These are phyloP conservation scores for Arxiozyma bovina DNA, from an alignment of 1,139 yeast species.

Conservation along the genomic window DNA sequence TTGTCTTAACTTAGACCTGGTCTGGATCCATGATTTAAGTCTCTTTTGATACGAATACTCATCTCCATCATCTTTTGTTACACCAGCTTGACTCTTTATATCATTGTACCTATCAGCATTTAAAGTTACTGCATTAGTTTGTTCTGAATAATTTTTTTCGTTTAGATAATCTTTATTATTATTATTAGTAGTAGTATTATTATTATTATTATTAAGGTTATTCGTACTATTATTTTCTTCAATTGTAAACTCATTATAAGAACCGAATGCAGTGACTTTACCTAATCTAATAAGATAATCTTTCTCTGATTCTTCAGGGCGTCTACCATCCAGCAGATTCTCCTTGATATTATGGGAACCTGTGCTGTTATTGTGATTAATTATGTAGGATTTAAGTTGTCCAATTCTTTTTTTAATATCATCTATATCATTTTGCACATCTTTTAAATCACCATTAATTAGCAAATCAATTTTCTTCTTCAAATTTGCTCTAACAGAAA, in stretches of 20 bases:
- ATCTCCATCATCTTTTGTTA: conserved; percentile 68
- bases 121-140: conserved; percentile 10
- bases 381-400: conserved; percentile 16
- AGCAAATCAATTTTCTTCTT: conserved; percentile 49
- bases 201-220: conserved; percentile 14
- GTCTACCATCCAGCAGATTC: conserved; percentile 27
- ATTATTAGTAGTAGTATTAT: no score
- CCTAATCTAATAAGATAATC: conserved; percentile 85
- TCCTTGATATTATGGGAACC: conserved; percentile 1
- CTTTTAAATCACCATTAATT: conserved; percentile 43
- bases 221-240: conserved; percentile 17
- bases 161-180: conserved; percentile 7
- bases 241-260: conserved; percentile 44
- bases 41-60: conserved; percentile 53
- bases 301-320: conserved; percentile 64
- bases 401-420: conserved; percentile 56
- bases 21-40: conserved; percentile 48
- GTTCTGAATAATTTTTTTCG: conserved; percentile 8
- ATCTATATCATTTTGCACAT: conserved; percentile 48
- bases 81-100: conserved; percentile 12
- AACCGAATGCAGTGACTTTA: conserved; percentile 88
- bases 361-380: conserved; percentile 18
- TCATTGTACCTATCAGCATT: not conserved
- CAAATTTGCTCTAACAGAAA: conserved; percentile 54
- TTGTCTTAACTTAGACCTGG: conserved; percentile 32